phyloP scores from a whole-genome alignment of 164 flowering plant species.

The Cinnamomum chago region DNA sequence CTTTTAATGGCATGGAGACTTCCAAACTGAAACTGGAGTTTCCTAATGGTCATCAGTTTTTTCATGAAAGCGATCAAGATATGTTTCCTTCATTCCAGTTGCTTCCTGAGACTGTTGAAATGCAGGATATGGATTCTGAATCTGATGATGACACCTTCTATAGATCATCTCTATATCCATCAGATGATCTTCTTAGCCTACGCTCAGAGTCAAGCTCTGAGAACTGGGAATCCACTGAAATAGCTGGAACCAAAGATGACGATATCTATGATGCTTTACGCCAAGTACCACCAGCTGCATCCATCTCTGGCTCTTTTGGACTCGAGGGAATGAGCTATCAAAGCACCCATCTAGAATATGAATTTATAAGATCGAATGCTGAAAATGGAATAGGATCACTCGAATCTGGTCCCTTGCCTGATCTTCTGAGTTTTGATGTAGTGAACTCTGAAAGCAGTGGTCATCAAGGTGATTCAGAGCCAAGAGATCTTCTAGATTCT shows the following conservation, averaged over 20 bases:
- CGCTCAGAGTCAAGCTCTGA: slow-evolving; percentile 71
- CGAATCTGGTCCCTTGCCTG: slow-evolving; percentile 25
- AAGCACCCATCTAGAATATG: slow-evolving; percentile 11
- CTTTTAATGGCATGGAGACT: slow-evolving; percentile 43
- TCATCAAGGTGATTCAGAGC: slow-evolving; percentile 19
- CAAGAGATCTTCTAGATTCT: slow-evolving; percentile 9
- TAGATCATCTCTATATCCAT: slow-evolving; percentile 61
- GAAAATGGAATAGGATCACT: slow-evolving; percentile 22
- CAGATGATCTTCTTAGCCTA: slow-evolving; percentile 55
- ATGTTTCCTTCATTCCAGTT: slow-evolving; percentile 77
- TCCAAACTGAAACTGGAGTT: slow-evolving; percentile 63
- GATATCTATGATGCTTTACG: slow-evolving; percentile 47
- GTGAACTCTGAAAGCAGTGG: slow-evolving; percentile 19
- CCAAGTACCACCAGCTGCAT: slow-evolving; percentile 46
- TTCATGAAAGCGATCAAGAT: slow-evolving; percentile 38
- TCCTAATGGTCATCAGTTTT: slow-evolving; percentile 39
- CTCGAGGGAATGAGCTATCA: slow-evolving; percentile 24
- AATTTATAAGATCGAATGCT: slow-evolving; percentile 10
- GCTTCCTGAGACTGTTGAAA: slow-evolving; percentile 48
- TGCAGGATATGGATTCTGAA: slow-evolving; percentile 42
- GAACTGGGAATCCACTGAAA: slow-evolving; percentile 66
- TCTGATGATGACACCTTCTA: slow-evolving; percentile 87
- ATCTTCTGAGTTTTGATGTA: slow-evolving; percentile 44
- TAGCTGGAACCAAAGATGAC: slow-evolving; percentile 35
- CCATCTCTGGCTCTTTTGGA: slow-evolving; percentile 38